phyloP scores from a whole-genome alignment of 1,284 basidiomycete species.

The Heliocybe sulcata region DNA sequence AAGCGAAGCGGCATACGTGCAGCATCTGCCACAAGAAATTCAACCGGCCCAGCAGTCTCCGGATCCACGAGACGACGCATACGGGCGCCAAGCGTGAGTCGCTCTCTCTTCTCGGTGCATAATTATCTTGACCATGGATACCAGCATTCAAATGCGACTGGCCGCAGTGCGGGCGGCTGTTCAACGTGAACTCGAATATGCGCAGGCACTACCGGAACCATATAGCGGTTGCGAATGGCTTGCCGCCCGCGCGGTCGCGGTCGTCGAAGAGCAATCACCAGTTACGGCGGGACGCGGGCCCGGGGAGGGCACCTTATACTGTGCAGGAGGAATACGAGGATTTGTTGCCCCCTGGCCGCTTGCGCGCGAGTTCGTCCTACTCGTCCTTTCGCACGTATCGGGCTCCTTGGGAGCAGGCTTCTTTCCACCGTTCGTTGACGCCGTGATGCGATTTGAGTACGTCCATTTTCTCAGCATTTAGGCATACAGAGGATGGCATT shows the following conservation, averaged over 20 bases:
- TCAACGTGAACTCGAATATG: constrained; percentile 39
- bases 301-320: background rate
- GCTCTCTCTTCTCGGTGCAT: too few relatives aligned
- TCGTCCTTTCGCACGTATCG: too few relatives aligned
- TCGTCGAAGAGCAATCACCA: background rate
- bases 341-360: background rate
- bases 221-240: background rate
- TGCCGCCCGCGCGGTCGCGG: background rate
- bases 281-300: background rate
- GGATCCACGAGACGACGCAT: constrained; percentile 34
- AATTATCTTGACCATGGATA: too few relatives aligned
- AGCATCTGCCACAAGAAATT: constrained; percentile 33
- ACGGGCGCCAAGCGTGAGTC: constrained; percentile 33
- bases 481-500: too few relatives aligned
- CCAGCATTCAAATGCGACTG: constrained; percentile 29
- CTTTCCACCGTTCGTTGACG: too few relatives aligned
- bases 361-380: too few relatives aligned
- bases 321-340: background rate
- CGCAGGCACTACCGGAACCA: constrained; percentile 33
- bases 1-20: constrained; percentile 27
- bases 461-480: too few relatives aligned
- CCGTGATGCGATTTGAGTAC: too few relatives aligned
- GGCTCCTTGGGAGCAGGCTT: too few relatives aligned
- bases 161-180: constrained; percentile 30
- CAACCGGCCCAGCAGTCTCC: constrained; percentile 34